Percentiles rank a stretch among this genome's conserved stretches.
These are phyloP conservation scores for Dendrobium catenatum DNA, from an alignment of 106 monocot species.

Conservation along the genomic window DNA sequence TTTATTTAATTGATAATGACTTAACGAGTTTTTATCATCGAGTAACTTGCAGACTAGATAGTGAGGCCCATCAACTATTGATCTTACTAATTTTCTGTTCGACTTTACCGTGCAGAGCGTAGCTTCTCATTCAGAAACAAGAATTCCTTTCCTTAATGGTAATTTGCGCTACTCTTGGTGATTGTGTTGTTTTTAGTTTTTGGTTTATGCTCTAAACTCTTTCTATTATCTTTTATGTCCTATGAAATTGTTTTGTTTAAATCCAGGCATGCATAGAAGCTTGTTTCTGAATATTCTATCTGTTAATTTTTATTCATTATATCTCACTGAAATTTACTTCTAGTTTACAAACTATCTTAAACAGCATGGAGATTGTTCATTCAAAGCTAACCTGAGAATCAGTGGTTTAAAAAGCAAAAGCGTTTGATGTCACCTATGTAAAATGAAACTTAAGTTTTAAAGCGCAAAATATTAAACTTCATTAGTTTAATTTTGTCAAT, in stretches of 20 bases:
- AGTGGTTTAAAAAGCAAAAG: no score
- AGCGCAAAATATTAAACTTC: not conserved
- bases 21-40: not conserved
- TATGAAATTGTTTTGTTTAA: not conserved
- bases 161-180: constrained; percentile 7
- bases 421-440: not conserved
- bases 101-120: constrained; percentile 39
- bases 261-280: not conserved
- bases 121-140: constrained; percentile 53
- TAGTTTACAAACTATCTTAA: not conserved
- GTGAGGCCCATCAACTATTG: not conserved
- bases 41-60: not conserved
- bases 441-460: not conserved
- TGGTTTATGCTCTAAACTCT: not conserved
- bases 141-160: constrained; percentile 53
- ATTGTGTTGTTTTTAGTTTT: not conserved
- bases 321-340: not conserved
- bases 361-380: not conserved
- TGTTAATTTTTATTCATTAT: not conserved
- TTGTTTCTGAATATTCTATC: not conserved
- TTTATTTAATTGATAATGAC: not conserved
- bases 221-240: not conserved
- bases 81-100: constrained; percentile 13
- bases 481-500: not conserved
- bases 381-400: not conserved